Base-by-base conservation (phyloP, 768 basidiomycete genomes). In the Tylopilus felleus region DNA sequence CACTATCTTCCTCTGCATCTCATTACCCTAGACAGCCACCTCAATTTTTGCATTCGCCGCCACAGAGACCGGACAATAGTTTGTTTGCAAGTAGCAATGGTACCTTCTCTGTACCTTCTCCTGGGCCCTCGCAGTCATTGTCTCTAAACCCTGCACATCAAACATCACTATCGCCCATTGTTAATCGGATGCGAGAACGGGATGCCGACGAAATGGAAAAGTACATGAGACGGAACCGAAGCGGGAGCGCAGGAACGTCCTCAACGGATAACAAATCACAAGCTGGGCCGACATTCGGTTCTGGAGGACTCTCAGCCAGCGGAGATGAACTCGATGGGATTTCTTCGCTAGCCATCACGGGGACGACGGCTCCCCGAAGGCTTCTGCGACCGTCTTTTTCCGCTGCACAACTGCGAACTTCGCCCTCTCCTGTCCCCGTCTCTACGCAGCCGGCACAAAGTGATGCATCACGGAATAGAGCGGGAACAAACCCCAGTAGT, bases 181-280 rank as follows among this genome's bases (percentile, higher is more conserved):
- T 85, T 27, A 86, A 75, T 61, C 86, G 90, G 31, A 85, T 93
- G 78, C 82, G 85, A 60, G 87, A 91, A 71, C 79, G 84, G 53
- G 91, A 93, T 65, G 90, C 90, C 19, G 88, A 87, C 65, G 92
- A 91, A 35, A 90, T 88, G 77, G 90, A 91, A 68, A 89, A 91
- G 63, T 93, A 91, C 66, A 76, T 90, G 67, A 77, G 81, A 56
- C 81, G 91, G 52, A 89, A 88, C 74, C 81, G 91, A 52, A 93
- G 90, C 65, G 90, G 88, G 47, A 90, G 89, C 62, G 83, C 78
- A 51, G 84, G 82, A 41, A 85, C 84, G 23, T 77, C 85, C 19
- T 88, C 87, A 1, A 86, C 86, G 14, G 87, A 90, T 61, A 82
- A 78, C 58, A 82, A 75, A 66, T 87, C 86, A 8, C 81, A 83